A percentile compares a stretch with the other conserved stretches of the same genome.
Evolutionary conservation across 208 protist species (phyloP).

Genomic region (Trypanosoma platydactyli): DNA sequence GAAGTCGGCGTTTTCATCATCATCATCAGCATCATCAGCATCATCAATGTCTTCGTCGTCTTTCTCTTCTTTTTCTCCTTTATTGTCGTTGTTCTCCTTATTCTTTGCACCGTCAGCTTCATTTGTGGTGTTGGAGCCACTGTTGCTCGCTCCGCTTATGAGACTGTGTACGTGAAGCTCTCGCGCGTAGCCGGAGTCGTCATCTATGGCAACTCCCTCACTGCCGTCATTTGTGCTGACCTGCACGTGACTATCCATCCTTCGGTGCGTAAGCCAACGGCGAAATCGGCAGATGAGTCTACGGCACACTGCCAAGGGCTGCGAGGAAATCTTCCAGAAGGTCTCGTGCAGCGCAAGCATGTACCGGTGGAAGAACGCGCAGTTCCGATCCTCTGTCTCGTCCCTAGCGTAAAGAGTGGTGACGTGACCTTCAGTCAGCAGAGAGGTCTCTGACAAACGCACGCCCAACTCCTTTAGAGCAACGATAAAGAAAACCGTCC

Average conservation of each 20-base stretch:
- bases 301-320: neutral
- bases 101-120: neutral
- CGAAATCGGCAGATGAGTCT: neutral
- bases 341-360: conserved; percentile 18
- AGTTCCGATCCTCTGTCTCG: conserved; percentile 4
- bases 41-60: neutral
- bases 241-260: neutral
- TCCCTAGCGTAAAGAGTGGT: conserved; percentile 26
- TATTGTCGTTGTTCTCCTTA: neutral
- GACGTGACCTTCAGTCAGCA: conserved; percentile 10
- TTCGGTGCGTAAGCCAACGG: neutral
- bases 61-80: neutral
- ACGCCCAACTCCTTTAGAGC: conserved; percentile 25
- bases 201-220: neutral
- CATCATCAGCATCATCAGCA: conserved; percentile 19
- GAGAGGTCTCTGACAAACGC: conserved; percentile 8
- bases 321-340: neutral
- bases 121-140: neutral
- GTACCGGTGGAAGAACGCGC: conserved; percentile 2
- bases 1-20: conserved; percentile 49
- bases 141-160: neutral
- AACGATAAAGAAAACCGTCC: conserved; percentile 17
- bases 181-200: neutral
- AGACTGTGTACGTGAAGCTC: neutral
- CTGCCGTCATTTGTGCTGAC: neutral